Conservation (phyloP, 805 yeast species). For the Debaryomyces tyrocola region DNA sequence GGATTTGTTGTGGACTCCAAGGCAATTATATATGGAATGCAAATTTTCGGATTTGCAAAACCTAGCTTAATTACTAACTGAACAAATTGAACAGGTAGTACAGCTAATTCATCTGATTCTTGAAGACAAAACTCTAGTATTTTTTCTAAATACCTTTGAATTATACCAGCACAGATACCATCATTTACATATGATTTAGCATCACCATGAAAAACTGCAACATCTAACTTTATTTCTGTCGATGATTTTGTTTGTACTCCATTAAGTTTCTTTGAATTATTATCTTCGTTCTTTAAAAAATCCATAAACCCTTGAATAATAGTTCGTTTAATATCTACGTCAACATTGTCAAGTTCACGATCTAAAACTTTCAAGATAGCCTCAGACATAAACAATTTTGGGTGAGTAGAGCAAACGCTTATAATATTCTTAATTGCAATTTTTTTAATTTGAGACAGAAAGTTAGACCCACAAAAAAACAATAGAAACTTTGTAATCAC, state of each 20-base stretch:
- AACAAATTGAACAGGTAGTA: conserved; percentile 54
- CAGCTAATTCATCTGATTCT: conserved; percentile 47
- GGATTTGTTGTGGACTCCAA: conserved; percentile 54
- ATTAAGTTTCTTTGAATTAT: conserved; percentile 37
- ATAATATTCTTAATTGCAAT: conserved; percentile 60
- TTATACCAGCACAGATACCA: conserved; percentile 72
- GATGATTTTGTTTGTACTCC: conserved; percentile 41
- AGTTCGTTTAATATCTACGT: conserved; percentile 45
- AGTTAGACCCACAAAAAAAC: conserved; percentile 44
- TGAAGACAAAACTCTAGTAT: conserved; percentile 51
- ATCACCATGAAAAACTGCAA: conserved; percentile 54
- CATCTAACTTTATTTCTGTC: conserved; percentile 36
- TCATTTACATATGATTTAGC: conserved; percentile 53
- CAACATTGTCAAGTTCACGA: conserved; percentile 40
- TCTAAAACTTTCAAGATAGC: conserved; percentile 55
- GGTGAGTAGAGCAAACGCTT: conserved; percentile 58
- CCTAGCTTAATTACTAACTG: conserved; percentile 62
- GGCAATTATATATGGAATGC: conserved; percentile 71
- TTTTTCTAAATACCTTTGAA: conserved; percentile 56
- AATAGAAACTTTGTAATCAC: conserved; percentile 60
- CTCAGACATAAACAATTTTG: conserved; percentile 62
- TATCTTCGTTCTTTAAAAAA: conserved; percentile 59
- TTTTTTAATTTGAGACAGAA: conserved; percentile 38
- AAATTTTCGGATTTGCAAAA: conserved; percentile 69
- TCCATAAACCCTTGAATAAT: conserved; percentile 58